Base-by-base conservation (phyloP, 2,329 filamentous ascomycete genomes). In the Cladosporium halotolerans region DNA sequence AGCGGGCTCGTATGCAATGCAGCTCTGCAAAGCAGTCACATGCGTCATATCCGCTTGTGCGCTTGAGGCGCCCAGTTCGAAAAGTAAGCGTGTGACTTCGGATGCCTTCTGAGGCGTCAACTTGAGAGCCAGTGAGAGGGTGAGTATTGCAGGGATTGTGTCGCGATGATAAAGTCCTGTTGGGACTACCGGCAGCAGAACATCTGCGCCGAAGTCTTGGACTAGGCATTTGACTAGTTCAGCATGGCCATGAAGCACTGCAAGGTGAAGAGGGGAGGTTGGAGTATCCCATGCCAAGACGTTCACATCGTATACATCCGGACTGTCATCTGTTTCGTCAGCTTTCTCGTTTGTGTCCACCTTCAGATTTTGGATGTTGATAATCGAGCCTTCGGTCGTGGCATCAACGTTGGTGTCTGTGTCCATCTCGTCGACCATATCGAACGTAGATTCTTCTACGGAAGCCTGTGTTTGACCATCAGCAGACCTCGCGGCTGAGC, bases 291-390 rank as follows among this genome's bases (percentile, higher is more conserved):
- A 95, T 1, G 88, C 82, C n/a, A 87, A 66, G 1, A 86, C 79
- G 59, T 95, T 84, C 55, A 91, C 78, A 59, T 93, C 83, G 66
- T 87, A 92, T 49, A 91, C 79, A 68, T 95, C 88, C 1, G 88
- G 88, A 16, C 87, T 85, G 9, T 85, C 78, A 1, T 82, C 76
- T 14, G 79, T 77, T 1, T 82, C 76, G 18, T 79, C 73, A 28
- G 31, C 19, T 18, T 28, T 39, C 23, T 41, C 16, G 10, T 44
- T 47, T 1, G 53, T 19, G 32, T 77, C 76, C 55, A 91, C 72
- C 7, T 28, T 28, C 23, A 28, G 23, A 7, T 28, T 28, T 28
- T 28, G 23, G 3, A 28, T 28, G 49, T 89, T 86, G 59, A 92
- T 79, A 60, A 88, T 89, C 0, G 87, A 91, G 1, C 82, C 85